Evolutionary conservation across 106 monocot genomes (phyloP).

Genomic region (Dendrobium huoshanense): DNA sequence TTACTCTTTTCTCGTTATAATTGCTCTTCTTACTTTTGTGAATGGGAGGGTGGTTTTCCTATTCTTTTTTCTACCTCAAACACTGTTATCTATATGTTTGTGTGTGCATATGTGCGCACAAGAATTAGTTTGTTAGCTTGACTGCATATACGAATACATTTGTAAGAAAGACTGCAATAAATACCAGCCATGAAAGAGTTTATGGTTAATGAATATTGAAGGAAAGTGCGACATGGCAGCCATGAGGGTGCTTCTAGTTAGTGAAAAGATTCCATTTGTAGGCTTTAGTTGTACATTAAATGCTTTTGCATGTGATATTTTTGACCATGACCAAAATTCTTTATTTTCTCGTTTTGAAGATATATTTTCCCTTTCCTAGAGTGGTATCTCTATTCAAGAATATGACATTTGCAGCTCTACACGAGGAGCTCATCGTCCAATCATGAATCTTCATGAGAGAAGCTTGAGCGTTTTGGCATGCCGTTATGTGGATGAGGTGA

Average conservation of each 20-base stretch:
- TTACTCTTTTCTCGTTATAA: background rate
- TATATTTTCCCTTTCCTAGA: background rate
- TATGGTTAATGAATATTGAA: background rate
- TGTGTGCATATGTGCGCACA: background rate
- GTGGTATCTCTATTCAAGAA: background rate
- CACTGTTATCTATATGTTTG: background rate
- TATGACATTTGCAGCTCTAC: conserved; percentile 43
- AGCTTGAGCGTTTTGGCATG: conserved; percentile 98
- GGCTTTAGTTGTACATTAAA: background rate
- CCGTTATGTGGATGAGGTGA: conserved; percentile 96
- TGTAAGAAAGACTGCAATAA: background rate
- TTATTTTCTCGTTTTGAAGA: no score
- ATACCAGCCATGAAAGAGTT: background rate
- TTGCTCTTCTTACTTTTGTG: background rate
- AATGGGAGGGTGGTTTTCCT: background rate
- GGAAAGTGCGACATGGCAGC: background rate
- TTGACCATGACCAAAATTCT: background rate
- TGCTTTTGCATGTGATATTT: background rate
- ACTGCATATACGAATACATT: background rate
- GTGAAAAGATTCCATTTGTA: background rate
- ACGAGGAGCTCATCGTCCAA: conserved; percentile 84
- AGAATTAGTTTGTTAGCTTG: background rate
- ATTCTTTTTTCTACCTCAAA: background rate
- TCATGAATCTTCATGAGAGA: conserved; percentile 99
- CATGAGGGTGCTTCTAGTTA: background rate